Conservation (phyloP, 768 basidiomycete species). For the Pilatotrama ljubarskyi region DNA sequence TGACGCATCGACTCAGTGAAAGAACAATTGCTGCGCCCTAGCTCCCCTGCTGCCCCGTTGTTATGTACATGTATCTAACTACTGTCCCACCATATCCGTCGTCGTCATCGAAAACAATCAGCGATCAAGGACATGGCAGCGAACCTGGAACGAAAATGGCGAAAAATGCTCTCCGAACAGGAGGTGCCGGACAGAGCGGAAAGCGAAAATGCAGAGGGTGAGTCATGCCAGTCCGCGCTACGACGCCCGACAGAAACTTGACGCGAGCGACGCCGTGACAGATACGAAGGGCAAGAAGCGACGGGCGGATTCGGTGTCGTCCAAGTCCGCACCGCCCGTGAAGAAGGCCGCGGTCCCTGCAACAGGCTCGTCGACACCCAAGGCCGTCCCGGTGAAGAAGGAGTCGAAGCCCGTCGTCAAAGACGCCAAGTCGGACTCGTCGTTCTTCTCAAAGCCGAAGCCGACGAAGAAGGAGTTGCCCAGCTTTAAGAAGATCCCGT, state of each 20-base stretch:
- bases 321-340: slow-evolving; percentile 50
- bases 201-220: slow-evolving; percentile 57
- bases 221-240: slow-evolving; percentile 56
- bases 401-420: slow-evolving; percentile 52
- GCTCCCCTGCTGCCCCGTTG: background rate
- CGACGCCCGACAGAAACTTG: slow-evolving; percentile 24
- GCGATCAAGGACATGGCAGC: slow-evolving; percentile 93
- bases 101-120: slow-evolving; percentile 39
- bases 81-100: slow-evolving; percentile 44
- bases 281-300: slow-evolving; percentile 73
- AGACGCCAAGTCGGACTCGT: slow-evolving; percentile 82
- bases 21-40: slow-evolving; percentile 7
- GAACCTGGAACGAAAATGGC: slow-evolving; percentile 86
- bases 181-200: slow-evolving; percentile 41
- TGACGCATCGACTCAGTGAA: slow-evolving; percentile 5
- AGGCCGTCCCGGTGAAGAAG: slow-evolving; percentile 52
- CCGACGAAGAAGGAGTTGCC: slow-evolving; percentile 75
- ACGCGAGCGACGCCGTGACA: slow-evolving; percentile 33
- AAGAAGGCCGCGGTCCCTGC: slow-evolving; percentile 66
- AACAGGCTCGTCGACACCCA: slow-evolving; percentile 38
- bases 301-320: slow-evolving; percentile 56
- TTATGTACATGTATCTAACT: slow-evolving; percentile 65
- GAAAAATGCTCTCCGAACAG: slow-evolving; percentile 54
- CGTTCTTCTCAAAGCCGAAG: slow-evolving; percentile 87
- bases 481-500: slow-evolving; percentile 79